Percentiles rank a stretch among this genome's conserved stretches.
Conservation (phyloP, 306 rosid species). For the Pyrus communis region DNA sequence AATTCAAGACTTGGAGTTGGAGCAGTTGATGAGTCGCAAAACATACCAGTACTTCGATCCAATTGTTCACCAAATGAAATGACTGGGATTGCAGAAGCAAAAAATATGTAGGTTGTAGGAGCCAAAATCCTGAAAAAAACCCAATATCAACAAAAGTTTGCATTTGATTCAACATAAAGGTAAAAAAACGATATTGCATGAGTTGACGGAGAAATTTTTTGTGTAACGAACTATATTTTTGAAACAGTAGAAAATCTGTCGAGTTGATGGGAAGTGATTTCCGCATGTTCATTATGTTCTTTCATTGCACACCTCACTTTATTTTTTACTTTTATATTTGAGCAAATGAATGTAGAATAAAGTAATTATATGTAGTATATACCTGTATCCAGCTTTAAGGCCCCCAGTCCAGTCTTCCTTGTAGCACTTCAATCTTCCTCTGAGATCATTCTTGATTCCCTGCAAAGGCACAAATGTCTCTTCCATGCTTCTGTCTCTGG, state of each 20-base stretch:
- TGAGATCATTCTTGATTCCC: conserved; percentile 84
- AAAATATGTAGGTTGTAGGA: conserved; percentile 83
- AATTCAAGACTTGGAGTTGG: background rate
- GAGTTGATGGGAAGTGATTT: too few relatives aligned
- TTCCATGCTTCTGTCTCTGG: conserved; percentile 36
- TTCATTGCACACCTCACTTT: too few relatives aligned
- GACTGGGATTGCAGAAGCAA: conserved; percentile 82
- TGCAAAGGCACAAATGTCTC: conserved; percentile 76
- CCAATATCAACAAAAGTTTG: background rate
- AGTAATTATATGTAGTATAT: background rate
- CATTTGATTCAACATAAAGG: background rate
- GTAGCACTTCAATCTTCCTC: conserved; percentile 78
- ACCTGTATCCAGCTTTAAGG: conserved; percentile 72
- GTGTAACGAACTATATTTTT: too few relatives aligned
- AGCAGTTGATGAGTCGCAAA: background rate
- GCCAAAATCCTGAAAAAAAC: conserved; percentile 62
- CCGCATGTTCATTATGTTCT: too few relatives aligned
- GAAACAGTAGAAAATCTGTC: too few relatives aligned
- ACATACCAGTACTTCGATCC: conserved; percentile 62
- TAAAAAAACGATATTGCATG: background rate
- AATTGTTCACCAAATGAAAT: conserved; percentile 81
- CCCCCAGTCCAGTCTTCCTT: conserved; percentile 87
- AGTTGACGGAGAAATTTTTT: background rate
- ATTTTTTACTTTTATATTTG: too few relatives aligned
- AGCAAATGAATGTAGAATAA: too few relatives aligned